These are phyloP conservation scores for Erysimum cheiri DNA, from an alignment of 441 rosid species.

Conservation along the genomic window DNA sequence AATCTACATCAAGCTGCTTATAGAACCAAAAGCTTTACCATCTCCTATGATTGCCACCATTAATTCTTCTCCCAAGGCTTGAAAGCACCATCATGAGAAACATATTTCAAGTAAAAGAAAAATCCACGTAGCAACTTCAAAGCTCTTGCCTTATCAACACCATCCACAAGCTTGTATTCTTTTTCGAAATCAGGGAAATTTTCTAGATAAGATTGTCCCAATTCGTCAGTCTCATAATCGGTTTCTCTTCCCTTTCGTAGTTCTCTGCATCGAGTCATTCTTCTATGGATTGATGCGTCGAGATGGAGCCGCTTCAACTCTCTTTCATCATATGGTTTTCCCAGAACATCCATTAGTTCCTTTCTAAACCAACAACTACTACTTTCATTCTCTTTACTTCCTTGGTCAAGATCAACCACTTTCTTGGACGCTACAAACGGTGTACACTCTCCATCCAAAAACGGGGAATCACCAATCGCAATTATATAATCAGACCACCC, in stretches of 20 bases:
- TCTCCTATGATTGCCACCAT: conserved; percentile 18
- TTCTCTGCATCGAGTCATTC: conserved; percentile 32
- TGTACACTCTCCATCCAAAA: conserved; percentile 27
- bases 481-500: conserved; percentile 36
- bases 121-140: conserved; percentile 42
- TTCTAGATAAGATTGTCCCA: conserved; percentile 35
- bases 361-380: conserved; percentile 13
- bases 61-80: conserved; percentile 35
- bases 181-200: conserved; percentile 26
- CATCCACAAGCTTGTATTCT: conserved; percentile 30
- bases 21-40: conserved; percentile 24
- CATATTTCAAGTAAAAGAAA: conserved; percentile 40
- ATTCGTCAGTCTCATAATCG: conserved; percentile 9
- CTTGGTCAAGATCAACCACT: conserved; percentile 35
- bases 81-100: conserved; percentile 37
- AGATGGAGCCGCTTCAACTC: conserved; percentile 35
- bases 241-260: conserved; percentile 39
- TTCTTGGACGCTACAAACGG: conserved; percentile 38
- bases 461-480: conserved; percentile 32
- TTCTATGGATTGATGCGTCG: conserved; percentile 16
- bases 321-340: conserved; percentile 28
- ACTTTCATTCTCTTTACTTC: conserved; percentile 5
- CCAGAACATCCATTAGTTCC: conserved; percentile 22
- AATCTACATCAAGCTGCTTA: conserved; percentile 14
- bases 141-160: conserved; percentile 30